Conservation (phyloP, 2,329 filamentous ascomycete genomes). For the Tolypocladium album region DNA sequence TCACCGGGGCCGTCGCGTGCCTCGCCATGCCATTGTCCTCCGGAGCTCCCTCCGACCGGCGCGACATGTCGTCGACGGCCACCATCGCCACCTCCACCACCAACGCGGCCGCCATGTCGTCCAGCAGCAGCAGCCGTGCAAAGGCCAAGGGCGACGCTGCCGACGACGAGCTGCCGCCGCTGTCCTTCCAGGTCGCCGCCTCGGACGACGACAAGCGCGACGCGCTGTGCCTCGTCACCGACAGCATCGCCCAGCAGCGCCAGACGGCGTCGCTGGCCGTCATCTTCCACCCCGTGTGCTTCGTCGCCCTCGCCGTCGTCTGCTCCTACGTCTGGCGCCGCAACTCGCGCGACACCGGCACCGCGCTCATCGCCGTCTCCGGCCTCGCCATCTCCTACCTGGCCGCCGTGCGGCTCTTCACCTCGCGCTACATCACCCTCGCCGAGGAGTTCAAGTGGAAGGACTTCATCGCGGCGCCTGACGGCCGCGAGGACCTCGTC, state of each 20-base stretch:
- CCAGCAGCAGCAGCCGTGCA: no score
- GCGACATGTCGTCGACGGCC: background rate
- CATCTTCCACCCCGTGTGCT: conserved; percentile 47
- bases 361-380: conserved; percentile 42
- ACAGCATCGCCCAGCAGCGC: conserved; percentile 74
- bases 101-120: background rate
- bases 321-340: conserved; percentile 28
- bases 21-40: background rate
- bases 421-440: conserved; percentile 48
- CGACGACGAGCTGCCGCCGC: conserved; percentile 38
- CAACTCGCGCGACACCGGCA: conserved; percentile 36
- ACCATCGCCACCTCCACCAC: background rate
- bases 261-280: conserved; percentile 54
- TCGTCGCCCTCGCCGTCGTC: conserved; percentile 32
- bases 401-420: conserved; percentile 47
- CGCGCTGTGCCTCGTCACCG: conserved; percentile 63
- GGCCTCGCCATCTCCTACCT: conserved; percentile 54
- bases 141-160: background rate
- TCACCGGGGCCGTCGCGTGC: background rate
- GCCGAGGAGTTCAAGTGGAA: conserved; percentile 54
- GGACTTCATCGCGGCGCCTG: conserved; percentile 36
- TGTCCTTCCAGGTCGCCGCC: conserved; percentile 47
- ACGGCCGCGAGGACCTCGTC: conserved; percentile 34
- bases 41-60: background rate
- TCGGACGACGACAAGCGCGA: conserved; percentile 48